Base-by-base conservation (phyloP, 108 stramenopile species). In the Pseudonitzschia multistriata region DNA sequence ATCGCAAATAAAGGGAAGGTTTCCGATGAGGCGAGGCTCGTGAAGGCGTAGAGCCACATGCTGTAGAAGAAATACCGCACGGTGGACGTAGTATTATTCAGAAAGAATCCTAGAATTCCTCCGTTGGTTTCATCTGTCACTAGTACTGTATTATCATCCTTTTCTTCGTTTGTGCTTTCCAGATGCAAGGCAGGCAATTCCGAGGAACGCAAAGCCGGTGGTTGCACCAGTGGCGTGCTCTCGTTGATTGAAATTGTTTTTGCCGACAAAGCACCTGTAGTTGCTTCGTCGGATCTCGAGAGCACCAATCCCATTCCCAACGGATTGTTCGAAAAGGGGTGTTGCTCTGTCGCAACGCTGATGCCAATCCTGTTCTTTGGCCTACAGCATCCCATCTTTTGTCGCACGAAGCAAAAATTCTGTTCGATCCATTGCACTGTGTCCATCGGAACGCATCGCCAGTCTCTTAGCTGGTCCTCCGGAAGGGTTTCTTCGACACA, bases 1-100 rank as follows among this genome's bases (percentile, higher is more conserved):
- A 90, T 87, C 50, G 82, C 83, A 69, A 81, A 90, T 1, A 90
- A 71, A 3, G 89, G 89, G 66, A 90, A 88, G 19, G 74, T 69
- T 72, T 90, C 89, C 49, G 71, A 75, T 0, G 74, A 66, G 55
- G 81, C 86, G 1, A 85, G 62, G 31, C 55, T 48, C 22, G 80
- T 69, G 13, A 70, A 49, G 19, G 74, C 72, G 54, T 87, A 84
- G 2, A 84, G 75, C 45, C 72, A 83, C n/a, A 77, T 48, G 83
- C 89, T 86, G 57, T 90, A 85, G 11, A 85, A 65, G 19, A 83
- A 55, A 64, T 76, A 81, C 1, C 25, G 17, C 39, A 83, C 67
- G 27, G 83, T 86, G 15, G 62, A 54, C 21, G 47, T 37, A 21
- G 79, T 70, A 5, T n/a, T n/a, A n/a, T 49, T 45, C 79, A 24